Conservation (phyloP, 225 moss, liverwort and hornwort genomes). For the Pseudoscleropodium purum region DNA sequence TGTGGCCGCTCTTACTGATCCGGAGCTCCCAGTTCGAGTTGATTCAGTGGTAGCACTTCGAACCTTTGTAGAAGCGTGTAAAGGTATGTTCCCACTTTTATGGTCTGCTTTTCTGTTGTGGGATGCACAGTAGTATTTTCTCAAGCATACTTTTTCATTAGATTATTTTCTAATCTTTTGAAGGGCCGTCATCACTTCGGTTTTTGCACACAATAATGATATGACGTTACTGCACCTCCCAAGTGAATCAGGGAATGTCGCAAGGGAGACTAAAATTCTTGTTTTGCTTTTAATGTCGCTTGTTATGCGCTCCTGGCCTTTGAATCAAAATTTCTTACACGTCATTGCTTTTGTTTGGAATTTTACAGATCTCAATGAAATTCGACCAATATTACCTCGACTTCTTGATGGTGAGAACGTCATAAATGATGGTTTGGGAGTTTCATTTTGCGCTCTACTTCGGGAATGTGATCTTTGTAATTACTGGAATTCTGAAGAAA, state of each 20-base stretch:
- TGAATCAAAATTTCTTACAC: not conserved
- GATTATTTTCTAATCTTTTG: not conserved
- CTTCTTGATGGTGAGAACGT: slow-evolving; percentile 73
- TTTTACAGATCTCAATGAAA: slow-evolving; percentile 72
- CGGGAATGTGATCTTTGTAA: not conserved
- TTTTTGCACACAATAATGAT: not conserved
- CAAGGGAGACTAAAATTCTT: not conserved
- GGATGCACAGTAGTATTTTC: not conserved
- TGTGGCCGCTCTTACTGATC: slow-evolving; percentile 83
- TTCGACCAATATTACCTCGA: slow-evolving; percentile 89
- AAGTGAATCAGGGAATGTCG: not conserved
- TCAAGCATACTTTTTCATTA: not conserved
- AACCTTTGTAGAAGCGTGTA: slow-evolving; percentile 91
- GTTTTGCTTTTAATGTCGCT: not conserved
- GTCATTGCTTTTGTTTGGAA: not conserved
- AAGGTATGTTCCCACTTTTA: slow-evolving; percentile 40
- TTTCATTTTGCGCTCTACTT: not conserved
- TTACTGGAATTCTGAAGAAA: not conserved
- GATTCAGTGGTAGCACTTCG: slow-evolving; percentile 98
- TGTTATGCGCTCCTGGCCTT: not conserved
- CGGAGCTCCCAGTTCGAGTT: slow-evolving; percentile 93
- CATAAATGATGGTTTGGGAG: not conserved
- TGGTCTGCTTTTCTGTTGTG: not conserved
- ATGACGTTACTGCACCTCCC: not conserved
- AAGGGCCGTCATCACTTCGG: not conserved